Conservation (phyloP, 2,329 filamentous ascomycete genomes). For the Ceratocystis cacaofunesta region DNA sequence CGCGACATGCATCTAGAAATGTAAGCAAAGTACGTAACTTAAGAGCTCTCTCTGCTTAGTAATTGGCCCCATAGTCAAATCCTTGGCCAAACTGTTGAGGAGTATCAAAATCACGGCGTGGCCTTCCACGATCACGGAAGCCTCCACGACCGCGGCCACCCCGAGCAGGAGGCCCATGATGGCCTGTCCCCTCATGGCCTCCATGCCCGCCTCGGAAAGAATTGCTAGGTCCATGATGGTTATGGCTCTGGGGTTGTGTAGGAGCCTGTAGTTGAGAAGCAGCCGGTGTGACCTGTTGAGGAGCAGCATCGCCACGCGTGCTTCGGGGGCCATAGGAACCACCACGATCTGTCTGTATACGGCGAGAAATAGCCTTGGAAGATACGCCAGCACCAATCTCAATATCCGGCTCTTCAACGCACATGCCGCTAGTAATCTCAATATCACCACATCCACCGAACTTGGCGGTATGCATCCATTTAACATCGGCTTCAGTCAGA, state of each 20-base stretch:
- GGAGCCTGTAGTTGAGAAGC: conserved; percentile 1
- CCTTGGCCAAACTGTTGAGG: conserved; percentile 16
- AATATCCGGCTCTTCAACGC: conserved; percentile 94
- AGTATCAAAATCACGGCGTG: conserved; percentile 16
- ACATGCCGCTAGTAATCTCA: conserved; percentile 65
- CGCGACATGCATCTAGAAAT: not conserved
- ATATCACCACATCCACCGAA: conserved; percentile 83
- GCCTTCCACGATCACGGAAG: conserved; percentile 14
- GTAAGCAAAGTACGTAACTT: too few species aligned
- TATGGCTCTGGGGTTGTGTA: conserved; percentile 5
- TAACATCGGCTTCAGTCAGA: conserved; percentile 87
- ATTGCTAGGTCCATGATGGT: conserved; percentile 1
- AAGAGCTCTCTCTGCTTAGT: conserved; percentile 1
- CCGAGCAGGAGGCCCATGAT: conserved; percentile 9
- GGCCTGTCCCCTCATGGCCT: conserved; percentile 10
- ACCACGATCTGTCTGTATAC: conserved; percentile 54
- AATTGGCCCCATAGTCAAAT: conserved; percentile 16
- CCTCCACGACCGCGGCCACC: conserved; percentile 14
- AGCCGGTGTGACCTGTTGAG: not conserved
- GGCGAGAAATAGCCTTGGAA: conserved; percentile 66
- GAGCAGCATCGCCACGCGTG: conserved; percentile 29
- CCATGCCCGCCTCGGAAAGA: conserved; percentile 19
- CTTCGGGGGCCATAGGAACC: conserved; percentile 51
- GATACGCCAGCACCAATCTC: conserved; percentile 96
- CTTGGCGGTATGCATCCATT: conserved; percentile 91